These are phyloP conservation scores for Annona cherimola DNA, from an alignment of 164 flowering plant genomes.

Conservation along the genomic window DNA sequence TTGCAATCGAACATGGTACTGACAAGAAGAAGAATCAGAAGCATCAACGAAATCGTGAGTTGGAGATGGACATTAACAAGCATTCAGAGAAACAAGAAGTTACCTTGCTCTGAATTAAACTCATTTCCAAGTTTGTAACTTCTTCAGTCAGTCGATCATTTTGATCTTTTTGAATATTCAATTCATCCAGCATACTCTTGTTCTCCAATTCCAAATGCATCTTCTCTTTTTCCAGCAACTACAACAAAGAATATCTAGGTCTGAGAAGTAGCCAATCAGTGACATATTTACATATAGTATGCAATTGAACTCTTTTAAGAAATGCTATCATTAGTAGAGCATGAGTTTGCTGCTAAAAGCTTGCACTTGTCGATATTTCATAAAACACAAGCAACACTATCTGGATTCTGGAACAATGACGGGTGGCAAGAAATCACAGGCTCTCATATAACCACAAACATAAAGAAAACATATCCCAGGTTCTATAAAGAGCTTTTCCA, in stretches of 20 bases:
- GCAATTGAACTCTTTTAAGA: background rate
- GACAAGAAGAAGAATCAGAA: background rate
- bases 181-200: conserved; percentile 30
- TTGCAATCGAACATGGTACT: background rate
- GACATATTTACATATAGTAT: background rate
- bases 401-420: too few species aligned
- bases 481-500: too few species aligned
- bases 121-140: conserved; percentile 42
- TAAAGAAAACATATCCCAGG: too few species aligned
- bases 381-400: too few species aligned
- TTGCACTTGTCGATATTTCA: too few species aligned
- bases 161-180: conserved; percentile 47
- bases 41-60: background rate
- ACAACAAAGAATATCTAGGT: conserved; percentile 16
- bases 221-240: conserved; percentile 61
- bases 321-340: background rate
- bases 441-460: too few species aligned
- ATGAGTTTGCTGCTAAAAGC: too few species aligned
- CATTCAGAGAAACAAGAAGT: background rate
- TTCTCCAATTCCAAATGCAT: conserved; percentile 34
- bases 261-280: background rate
- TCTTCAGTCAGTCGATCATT: conserved; percentile 38
- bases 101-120: conserved; percentile 43
- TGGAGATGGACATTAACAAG: background rate
- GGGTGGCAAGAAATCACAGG: too few species aligned